phyloP scores from a whole-genome alignment of 2,329 filamentous ascomycete genomes.

The Cladosporium sp. region DNA sequence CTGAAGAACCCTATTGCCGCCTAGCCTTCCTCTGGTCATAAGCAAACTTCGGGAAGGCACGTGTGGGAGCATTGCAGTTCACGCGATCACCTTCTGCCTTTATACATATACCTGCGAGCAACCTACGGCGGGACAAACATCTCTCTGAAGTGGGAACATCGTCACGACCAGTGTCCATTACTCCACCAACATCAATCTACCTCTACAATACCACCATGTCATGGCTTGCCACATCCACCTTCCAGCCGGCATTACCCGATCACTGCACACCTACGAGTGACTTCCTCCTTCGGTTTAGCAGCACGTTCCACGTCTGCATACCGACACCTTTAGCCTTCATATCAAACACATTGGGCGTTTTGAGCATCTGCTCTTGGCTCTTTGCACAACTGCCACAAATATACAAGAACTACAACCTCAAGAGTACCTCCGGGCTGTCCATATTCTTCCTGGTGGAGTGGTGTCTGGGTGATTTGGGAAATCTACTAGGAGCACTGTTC shows the following conservation, averaged over 20 bases:
- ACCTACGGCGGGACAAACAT: neutral
- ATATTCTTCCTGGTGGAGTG: constrained; percentile 67
- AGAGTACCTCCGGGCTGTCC: constrained; percentile 65
- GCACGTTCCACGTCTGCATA: constrained; percentile 61
- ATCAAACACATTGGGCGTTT: constrained; percentile 60
- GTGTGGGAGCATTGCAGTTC: neutral
- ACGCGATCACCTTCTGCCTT: neutral
- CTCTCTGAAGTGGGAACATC: neutral
- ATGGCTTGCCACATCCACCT: constrained; percentile 15
- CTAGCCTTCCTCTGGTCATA: constrained; percentile 6
- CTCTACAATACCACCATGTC: constrained; percentile 4
- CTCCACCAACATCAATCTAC: neutral
- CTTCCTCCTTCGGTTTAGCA: constrained; percentile 59
- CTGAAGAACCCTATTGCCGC: neutral
- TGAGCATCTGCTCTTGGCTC: constrained; percentile 67
- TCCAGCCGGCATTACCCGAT: constrained; percentile 46
- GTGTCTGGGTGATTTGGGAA: constrained; percentile 64
- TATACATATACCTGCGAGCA: neutral
- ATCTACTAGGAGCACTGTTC: constrained; percentile 62
- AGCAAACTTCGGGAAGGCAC: constrained; percentile 5
- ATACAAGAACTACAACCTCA: constrained; percentile 64
- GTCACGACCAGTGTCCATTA: neutral
- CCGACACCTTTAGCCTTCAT: constrained; percentile 63
- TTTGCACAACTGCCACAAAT: constrained; percentile 70
- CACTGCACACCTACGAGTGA: constrained; percentile 62